Evolutionary conservation across 441 rosid genomes (phyloP).

Genomic region (Jatropha multifida): DNA sequence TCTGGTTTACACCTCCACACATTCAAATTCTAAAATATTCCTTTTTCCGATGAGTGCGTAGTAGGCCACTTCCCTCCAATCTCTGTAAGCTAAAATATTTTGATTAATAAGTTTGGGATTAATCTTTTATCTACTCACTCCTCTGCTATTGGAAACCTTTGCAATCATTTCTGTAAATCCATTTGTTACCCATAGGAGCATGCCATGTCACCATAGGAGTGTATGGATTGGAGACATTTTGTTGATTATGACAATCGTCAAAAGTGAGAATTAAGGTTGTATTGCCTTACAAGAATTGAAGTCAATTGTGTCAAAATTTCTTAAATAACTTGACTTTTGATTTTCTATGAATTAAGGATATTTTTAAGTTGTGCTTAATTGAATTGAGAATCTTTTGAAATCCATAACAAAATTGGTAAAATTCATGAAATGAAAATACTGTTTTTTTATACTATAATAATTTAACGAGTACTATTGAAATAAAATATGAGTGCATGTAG

Average conservation of each 20-base stretch:
- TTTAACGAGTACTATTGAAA: too few species aligned
- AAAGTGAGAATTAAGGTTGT: neutral
- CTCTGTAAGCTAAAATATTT: neutral
- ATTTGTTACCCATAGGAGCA: neutral
- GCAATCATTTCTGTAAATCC: neutral
- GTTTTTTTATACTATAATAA: too few species aligned
- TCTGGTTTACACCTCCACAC: constrained; percentile 18
- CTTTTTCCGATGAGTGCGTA: constrained; percentile 9
- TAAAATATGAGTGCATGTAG: too few species aligned
- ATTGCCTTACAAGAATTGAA: neutral
- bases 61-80: constrained; percentile 23
- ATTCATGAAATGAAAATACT: too few species aligned
- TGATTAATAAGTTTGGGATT: neutral
- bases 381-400: too few species aligned
- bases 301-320: neutral
- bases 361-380: too few species aligned
- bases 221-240: neutral
- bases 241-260: constrained; percentile 1
- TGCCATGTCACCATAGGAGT: neutral
- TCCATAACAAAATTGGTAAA: too few species aligned
- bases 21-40: constrained; percentile 19
- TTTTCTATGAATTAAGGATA: too few species aligned
- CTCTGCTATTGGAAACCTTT: neutral
- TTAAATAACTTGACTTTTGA: neutral
- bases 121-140: neutral